Conservation (phyloP, 768 basidiomycete species). For the Hypholoma sublateritium region DNA sequence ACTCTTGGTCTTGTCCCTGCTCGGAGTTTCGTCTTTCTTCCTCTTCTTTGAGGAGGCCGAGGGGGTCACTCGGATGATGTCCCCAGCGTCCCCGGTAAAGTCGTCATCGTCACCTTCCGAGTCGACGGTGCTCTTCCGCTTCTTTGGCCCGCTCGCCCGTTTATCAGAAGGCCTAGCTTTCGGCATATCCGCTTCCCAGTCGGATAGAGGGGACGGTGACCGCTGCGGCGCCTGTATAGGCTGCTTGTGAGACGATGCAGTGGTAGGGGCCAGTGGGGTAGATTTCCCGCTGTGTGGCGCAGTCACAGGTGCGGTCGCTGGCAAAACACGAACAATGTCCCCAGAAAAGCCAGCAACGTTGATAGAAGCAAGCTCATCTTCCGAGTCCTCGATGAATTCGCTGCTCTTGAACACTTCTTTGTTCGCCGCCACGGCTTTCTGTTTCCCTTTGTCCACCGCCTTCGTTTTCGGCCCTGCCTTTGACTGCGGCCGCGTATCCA, state of each 20-base stretch:
- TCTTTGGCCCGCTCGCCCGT: slow-evolving; percentile 15
- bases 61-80: slow-evolving; percentile 3
- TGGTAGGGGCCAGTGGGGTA: neutral
- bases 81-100: slow-evolving; percentile 8
- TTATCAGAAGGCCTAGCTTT: slow-evolving; percentile 4
- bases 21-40: slow-evolving; percentile 6
- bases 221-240: neutral
- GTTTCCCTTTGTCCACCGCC: slow-evolving; percentile 29
- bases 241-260: neutral
- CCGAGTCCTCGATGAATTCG: slow-evolving; percentile 41
- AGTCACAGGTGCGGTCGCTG: neutral
- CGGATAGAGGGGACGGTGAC: neutral
- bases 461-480: slow-evolving; percentile 21
- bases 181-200: slow-evolving; percentile 5
- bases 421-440: slow-evolving; percentile 27
- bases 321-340: neutral
- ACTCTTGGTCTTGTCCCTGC: slow-evolving; percentile 19
- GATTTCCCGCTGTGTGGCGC: neutral
- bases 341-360: slow-evolving; percentile 1
- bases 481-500: slow-evolving; percentile 15
- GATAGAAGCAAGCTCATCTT: slow-evolving; percentile 17
- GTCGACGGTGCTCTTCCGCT: slow-evolving; percentile 24
- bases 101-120: slow-evolving; percentile 20
- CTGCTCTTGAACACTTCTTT: slow-evolving; percentile 40
- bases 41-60: slow-evolving; percentile 16